A percentile compares a stretch with the other conserved stretches of the same genome.
These are phyloP conservation scores for Verticillium tricorpus DNA, from an alignment of 2,329 filamentous ascomycete genomes.

Conservation along the genomic window DNA sequence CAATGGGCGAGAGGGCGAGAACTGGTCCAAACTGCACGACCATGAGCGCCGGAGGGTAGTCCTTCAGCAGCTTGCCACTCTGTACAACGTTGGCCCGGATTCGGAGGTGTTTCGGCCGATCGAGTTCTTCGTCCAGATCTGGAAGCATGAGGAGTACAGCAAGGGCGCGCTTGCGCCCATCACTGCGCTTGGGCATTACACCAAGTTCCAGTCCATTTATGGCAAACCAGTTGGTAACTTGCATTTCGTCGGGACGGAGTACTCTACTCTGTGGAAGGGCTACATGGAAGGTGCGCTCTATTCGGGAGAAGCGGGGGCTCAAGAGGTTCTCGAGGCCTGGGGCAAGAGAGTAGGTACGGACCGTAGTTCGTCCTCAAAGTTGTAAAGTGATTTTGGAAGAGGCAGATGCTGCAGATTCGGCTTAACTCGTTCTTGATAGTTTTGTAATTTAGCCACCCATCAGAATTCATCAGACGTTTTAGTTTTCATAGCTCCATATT, in stretches of 20 bases:
- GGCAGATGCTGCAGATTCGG: no score
- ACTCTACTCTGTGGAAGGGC: constrained; percentile 46
- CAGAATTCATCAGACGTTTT: no score
- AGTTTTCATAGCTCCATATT: no score
- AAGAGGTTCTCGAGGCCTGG: neutral
- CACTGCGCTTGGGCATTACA: constrained; percentile 23
- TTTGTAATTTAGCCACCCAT: no score
- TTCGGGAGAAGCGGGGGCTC: constrained; percentile 26
- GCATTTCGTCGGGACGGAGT: constrained; percentile 53
- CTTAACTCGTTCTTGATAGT: no score
- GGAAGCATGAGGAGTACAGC: constrained; percentile 27
- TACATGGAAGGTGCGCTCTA: constrained; percentile 56
- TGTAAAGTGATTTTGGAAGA: neutral
- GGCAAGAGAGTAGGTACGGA: neutral
- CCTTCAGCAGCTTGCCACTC: constrained; percentile 25
- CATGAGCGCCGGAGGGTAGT: constrained; percentile 23
- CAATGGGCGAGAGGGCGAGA: constrained; percentile 27
- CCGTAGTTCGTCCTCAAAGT: neutral
- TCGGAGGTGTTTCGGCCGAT: constrained; percentile 17
- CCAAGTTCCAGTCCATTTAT: constrained; percentile 20
- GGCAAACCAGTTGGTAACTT: constrained; percentile 32
- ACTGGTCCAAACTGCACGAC: constrained; percentile 25
- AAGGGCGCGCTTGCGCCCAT: constrained; percentile 28
- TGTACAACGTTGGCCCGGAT: constrained; percentile 18
- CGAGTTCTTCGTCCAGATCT: constrained; percentile 26